phyloP scores from a whole-genome alignment of 257 asterid genomes.

The Plantago ovata region DNA sequence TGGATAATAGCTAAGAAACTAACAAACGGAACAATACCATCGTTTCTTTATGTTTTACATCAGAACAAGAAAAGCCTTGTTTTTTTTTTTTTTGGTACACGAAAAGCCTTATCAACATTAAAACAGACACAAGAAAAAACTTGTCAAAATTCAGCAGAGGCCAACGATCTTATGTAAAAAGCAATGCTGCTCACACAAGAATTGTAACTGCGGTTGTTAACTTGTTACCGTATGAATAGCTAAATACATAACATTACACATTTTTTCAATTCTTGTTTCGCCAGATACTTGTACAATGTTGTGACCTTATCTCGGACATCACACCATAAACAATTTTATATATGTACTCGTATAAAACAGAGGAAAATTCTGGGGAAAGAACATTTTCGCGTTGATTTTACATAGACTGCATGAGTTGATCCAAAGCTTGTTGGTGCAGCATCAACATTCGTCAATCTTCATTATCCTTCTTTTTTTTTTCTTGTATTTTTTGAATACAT shows the following conservation, averaged over 20 bases:
- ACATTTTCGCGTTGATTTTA: not conserved
- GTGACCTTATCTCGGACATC: not conserved
- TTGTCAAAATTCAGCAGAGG: not conserved
- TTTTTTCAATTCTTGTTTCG: too few species aligned
- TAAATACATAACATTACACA: not conserved
- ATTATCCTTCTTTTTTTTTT: not conserved
- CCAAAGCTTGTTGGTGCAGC: conserved; percentile 4
- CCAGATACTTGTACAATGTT: not conserved
- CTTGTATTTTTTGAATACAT: not conserved
- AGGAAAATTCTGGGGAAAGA: not conserved
- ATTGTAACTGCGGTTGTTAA: too few species aligned
- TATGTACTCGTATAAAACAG: not conserved
- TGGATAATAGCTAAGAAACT: too few species aligned
- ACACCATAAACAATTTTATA: not conserved
- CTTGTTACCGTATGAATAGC: not conserved
- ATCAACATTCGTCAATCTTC: not conserved
- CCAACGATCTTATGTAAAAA: not conserved
- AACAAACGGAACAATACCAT: too few species aligned
- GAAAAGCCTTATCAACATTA: not conserved
- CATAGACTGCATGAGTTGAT: not conserved
- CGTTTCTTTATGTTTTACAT: too few species aligned
- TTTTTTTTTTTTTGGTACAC: too few species aligned
- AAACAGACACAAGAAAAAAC: too few species aligned
- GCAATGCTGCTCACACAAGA: not conserved
- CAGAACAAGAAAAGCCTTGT: too few species aligned